phyloP scores from a whole-genome alignment of 768 basidiomycete species.

The Mycena latifolia region DNA sequence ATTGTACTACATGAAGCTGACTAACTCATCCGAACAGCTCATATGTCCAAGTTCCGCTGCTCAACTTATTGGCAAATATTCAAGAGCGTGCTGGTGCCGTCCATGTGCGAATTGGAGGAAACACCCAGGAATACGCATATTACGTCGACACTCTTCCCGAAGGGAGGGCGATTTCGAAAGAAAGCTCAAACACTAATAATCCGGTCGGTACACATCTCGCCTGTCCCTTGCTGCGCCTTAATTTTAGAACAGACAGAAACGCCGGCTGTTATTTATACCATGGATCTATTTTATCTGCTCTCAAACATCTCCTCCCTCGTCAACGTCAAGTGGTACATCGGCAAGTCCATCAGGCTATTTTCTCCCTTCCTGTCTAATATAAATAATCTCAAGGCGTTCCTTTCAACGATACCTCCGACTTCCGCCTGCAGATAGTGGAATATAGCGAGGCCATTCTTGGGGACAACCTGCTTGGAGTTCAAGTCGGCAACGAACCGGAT shows the following conservation, averaged over 20 bases:
- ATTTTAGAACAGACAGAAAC: conserved; percentile 56
- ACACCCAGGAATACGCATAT: conserved; percentile 65
- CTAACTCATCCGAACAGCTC: neutral
- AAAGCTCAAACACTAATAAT: conserved; percentile 40
- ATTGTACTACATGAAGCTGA: neutral
- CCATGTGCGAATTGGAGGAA: conserved; percentile 67
- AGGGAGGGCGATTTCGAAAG: conserved; percentile 57
- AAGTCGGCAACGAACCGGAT: conserved; percentile 74
- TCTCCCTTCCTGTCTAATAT: neutral
- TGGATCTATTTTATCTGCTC: conserved; percentile 68
- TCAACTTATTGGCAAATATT: conserved; percentile 50
- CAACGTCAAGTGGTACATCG: conserved; percentile 66
- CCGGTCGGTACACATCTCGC: conserved; percentile 41
- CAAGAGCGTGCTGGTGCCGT: conserved; percentile 62
- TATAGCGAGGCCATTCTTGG: conserved; percentile 65
- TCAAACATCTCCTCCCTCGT: conserved; percentile 58
- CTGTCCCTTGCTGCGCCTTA: neutral
- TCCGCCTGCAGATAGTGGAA: conserved; percentile 58
- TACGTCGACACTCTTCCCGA: conserved; percentile 49
- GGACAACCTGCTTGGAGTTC: conserved; percentile 61
- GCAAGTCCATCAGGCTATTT: conserved; percentile 36
- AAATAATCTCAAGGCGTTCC: conserved; percentile 47
- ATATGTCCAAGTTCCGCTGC: conserved; percentile 34
- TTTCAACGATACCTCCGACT: conserved; percentile 65
- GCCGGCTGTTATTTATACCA: conserved; percentile 64